Evolutionary conservation across 2,329 filamentous ascomycete genomes (phyloP), one percentile per base, ranked within the genome.

Genomic region (Chrysoporthe deuterocubensis): DNA sequence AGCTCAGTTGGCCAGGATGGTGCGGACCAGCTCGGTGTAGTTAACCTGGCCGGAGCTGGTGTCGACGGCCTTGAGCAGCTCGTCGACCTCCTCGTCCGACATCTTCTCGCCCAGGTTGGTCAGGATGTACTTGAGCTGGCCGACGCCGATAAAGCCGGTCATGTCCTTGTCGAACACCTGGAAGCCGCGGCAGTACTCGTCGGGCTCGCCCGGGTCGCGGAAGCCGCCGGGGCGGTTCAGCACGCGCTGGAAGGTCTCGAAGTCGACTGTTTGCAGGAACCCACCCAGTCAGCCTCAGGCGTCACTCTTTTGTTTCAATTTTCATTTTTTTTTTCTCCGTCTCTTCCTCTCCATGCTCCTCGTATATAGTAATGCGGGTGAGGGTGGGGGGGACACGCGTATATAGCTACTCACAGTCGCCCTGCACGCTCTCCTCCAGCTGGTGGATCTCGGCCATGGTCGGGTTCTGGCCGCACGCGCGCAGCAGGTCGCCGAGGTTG

Each of bases 161-260:
- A 97, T 92, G 80, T 99, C 96, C 83, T 99, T 99, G 83, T 99
- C 96, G 76, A 99, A 99, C 65, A 99, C 96, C 81, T 99, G 96
- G 85, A 99, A 99, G 66, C 96, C 96, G 71, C 95, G 92, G 82
- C 95, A 97, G 83, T 99, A 99, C 81, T 98, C 95, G 78, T 98
- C 95, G 52, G 96, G 95, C 83, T 97, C 94, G 78, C 96, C 96
- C 2, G 96, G 94, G 76, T 98, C 96, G 79, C 96, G 94, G 91
- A 99, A 99, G 75, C 96, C 96, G 78, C 94, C 94, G 46, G 96
- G 96, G 72, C 96, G 92, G 88, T 98, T 98, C 72, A 99, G 92
- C 75, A 98, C 90, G 81, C 96, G 96, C 81, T 92, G 90, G 85
- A 99, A 99, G 73, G 94, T 92, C 79, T 98, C 95, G 79, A 98